Conservation (phyloP, 2,329 filamentous ascomycete genomes). For the Arthrobotrys musiformis region DNA sequence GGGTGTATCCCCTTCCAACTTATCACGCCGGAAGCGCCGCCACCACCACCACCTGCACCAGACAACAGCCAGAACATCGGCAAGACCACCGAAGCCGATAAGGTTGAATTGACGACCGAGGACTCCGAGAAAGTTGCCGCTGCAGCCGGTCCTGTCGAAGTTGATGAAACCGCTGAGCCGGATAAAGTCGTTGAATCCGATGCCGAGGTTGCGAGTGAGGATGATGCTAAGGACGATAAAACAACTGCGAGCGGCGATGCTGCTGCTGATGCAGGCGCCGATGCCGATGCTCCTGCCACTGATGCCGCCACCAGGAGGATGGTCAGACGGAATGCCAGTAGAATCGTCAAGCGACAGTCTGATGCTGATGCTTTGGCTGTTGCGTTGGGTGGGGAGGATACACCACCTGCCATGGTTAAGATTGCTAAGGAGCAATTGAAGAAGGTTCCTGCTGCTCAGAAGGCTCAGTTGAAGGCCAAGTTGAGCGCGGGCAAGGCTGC, state of each 20-base stretch:
- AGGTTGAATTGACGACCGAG: not conserved
- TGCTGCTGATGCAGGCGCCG: not conserved
- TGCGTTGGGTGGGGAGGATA: constrained; percentile 10
- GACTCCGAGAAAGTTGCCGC: not conserved
- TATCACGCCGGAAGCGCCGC: not conserved
- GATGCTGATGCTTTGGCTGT: constrained; percentile 16
- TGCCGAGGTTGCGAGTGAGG: not conserved
- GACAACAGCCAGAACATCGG: constrained; percentile 21
- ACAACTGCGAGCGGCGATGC: no score
- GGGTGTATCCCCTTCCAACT: constrained; percentile 10
- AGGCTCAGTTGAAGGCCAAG: constrained; percentile 18
- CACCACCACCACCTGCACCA: not conserved
- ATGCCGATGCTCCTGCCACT: not conserved
- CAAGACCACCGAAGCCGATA: constrained; percentile 11
- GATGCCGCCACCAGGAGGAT: not conserved
- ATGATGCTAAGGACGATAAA: not conserved
- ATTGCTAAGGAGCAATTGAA: constrained; percentile 15
- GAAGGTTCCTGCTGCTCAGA: not conserved
- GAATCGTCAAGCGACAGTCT: not conserved
- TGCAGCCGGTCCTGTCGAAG: not conserved
- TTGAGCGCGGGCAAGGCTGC: not conserved
- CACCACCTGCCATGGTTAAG: not conserved
- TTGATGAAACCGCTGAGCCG: not conserved
- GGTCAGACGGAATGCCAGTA: not conserved
- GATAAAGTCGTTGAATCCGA: not conserved